Conservation (phyloP, 495 filamentous ascomycete species). For the Evernia prunastri region DNA sequence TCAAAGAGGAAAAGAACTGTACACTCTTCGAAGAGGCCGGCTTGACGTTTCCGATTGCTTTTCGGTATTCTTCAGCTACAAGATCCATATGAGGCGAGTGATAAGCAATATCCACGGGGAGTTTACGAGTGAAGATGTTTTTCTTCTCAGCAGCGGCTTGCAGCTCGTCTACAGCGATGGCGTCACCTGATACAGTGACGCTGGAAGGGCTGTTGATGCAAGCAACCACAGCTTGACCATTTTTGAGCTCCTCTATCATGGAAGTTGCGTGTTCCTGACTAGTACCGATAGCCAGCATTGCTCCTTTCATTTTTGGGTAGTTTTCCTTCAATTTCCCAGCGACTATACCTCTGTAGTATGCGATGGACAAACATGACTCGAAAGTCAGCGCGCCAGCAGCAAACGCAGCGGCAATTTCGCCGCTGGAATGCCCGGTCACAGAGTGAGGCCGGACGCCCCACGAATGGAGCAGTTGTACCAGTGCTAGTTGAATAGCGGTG, state of each 20-base stretch:
- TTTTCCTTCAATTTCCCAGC: slow-evolving; percentile 16
- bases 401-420: slow-evolving; percentile 41
- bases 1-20: no score
- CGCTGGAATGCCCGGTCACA: slow-evolving; percentile 37
- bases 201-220: slow-evolving; percentile 55
- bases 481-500: slow-evolving; percentile 36
- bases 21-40: no score
- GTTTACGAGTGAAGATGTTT: slow-evolving; percentile 13
- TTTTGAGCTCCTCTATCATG: slow-evolving; percentile 3
- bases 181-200: slow-evolving; percentile 52
- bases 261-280: not conserved
- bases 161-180: slow-evolving; percentile 40
- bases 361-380: slow-evolving; percentile 30
- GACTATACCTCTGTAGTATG: slow-evolving; percentile 34
- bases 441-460: slow-evolving; percentile 33
- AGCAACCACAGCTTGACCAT: slow-evolving; percentile 28
- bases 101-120: slow-evolving; percentile 17
- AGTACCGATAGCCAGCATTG: slow-evolving; percentile 21
- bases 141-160: slow-evolving; percentile 14
- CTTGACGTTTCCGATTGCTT: not conserved
- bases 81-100: slow-evolving; percentile 23
- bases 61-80: slow-evolving; percentile 2
- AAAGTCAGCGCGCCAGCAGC: slow-evolving; percentile 23
- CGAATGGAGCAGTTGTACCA: slow-evolving; percentile 32
- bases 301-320: slow-evolving; percentile 7